A percentile compares a stretch with the other conserved stretches of the same genome.
phyloP scores from a whole-genome alignment of 139 green algal genomes.

The Haematococcus lacustris region DNA sequence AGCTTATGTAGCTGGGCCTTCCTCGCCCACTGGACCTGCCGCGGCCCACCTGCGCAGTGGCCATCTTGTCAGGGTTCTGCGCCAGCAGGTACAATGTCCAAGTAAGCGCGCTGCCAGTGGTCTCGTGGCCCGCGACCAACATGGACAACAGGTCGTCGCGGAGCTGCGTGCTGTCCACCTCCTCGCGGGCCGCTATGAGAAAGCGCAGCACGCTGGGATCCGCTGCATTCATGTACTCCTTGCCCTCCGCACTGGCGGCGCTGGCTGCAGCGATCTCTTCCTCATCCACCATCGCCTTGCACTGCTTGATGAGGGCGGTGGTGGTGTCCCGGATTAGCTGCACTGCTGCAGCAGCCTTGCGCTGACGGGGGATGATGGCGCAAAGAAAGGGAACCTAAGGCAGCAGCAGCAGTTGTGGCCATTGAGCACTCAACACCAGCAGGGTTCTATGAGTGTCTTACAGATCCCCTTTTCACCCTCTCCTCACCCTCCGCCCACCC shows the following conservation, averaged over 20 bases:
- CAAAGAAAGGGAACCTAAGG: constrained; percentile 42
- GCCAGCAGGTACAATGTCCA: constrained; percentile 95
- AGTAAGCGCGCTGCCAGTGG: constrained; percentile 92
- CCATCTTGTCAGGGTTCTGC: constrained; percentile 75
- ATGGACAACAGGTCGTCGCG: constrained; percentile 97
- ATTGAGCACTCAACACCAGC: too few relatives aligned
- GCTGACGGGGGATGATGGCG: constrained; percentile 51
- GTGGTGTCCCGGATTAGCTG: constrained; percentile 85
- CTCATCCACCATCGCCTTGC: constrained; percentile 87
- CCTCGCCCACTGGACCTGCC: too few relatives aligned
- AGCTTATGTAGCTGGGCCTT: too few relatives aligned
- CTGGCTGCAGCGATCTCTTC: constrained; percentile 55
- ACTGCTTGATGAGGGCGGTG: constrained; percentile 82
- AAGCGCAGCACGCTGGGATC: constrained; percentile 94
- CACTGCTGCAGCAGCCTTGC: constrained; percentile 69
- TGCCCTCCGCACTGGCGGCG: constrained; percentile 27
- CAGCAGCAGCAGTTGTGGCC: neutral
- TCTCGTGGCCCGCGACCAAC: constrained; percentile 98
- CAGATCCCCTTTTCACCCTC: too few relatives aligned
- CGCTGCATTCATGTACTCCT: constrained; percentile 80
- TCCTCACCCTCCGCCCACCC: too few relatives aligned
- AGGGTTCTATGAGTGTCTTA: too few relatives aligned
- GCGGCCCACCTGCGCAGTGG: constrained; percentile 59
- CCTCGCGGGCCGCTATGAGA: constrained; percentile 89
- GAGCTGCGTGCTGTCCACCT: constrained; percentile 78